A percentile compares a stretch with the other conserved stretches of the same genome.
Evolutionary conservation across 2,329 filamentous ascomycete species (phyloP).

Genomic region (Zasmidium citrigriseum): DNA sequence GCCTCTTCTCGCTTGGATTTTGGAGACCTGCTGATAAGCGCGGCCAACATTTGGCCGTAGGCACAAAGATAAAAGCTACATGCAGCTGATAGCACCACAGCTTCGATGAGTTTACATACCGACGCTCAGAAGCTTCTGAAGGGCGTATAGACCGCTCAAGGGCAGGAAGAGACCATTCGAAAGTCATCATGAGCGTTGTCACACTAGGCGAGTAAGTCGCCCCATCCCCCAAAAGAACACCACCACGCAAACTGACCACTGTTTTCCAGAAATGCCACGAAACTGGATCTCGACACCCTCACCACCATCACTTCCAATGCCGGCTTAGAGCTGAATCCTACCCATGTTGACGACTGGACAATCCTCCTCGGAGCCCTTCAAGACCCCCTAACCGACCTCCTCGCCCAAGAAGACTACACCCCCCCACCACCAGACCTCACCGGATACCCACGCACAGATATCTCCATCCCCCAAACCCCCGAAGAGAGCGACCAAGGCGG

Average conservation of each 20-base stretch:
- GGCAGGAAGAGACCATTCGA: neutral
- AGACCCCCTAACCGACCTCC: slow-evolving; percentile 11
- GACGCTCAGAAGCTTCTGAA: neutral
- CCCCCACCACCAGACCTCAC: slow-evolving; percentile 18
- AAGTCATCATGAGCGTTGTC: slow-evolving; percentile 4
- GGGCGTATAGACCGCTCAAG: neutral
- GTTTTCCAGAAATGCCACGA: neutral
- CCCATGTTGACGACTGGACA: slow-evolving; percentile 20
- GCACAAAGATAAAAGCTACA: neutral
- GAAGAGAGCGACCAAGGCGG: slow-evolving; percentile 21
- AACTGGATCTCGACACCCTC: neutral
- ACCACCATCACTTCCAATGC: slow-evolving; percentile 10
- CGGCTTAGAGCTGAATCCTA: slow-evolving; percentile 12
- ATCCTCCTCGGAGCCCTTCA: slow-evolving; percentile 20
- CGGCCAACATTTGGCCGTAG: neutral
- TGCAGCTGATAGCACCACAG: neutral
- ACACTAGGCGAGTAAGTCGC: slow-evolving; percentile 8
- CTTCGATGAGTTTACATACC: no score
- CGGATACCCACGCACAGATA: slow-evolving; percentile 19
- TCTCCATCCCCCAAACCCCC: slow-evolving; percentile 1
- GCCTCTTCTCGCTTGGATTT: no score
- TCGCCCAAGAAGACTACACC: slow-evolving; percentile 18
- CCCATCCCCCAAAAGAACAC: neutral
- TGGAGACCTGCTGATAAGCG: no score
- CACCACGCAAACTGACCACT: neutral